These are phyloP conservation scores for Lichtheimia hyalospora DNA, from an alignment of 371 early-diverging fungal genomes.

Conservation along the genomic window DNA sequence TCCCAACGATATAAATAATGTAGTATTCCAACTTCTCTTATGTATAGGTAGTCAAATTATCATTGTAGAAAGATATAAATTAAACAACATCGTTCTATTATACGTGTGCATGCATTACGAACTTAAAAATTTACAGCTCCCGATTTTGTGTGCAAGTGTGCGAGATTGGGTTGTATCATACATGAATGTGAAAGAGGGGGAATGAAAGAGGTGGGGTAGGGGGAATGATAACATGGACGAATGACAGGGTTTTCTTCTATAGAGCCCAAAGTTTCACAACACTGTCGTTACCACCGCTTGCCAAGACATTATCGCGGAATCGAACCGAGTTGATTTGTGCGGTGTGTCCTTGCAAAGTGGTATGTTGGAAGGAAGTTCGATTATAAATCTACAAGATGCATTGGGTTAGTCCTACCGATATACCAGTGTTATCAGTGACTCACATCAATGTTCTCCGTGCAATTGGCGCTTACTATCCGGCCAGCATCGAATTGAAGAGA, in stretches of 20 bases:
- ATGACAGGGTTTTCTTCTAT: constrained; percentile 9
- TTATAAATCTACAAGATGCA: constrained; percentile 53
- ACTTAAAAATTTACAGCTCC: too few relatives aligned
- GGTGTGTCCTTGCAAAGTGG: constrained; percentile 49
- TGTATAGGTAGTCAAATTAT: too few relatives aligned
- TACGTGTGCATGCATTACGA: too few relatives aligned
- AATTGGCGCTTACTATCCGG: constrained; percentile 55
- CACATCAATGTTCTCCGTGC: constrained; percentile 52
- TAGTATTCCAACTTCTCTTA: too few relatives aligned
- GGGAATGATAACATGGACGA: background rate
- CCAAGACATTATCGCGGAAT: constrained; percentile 51
- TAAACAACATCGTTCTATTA: too few relatives aligned
- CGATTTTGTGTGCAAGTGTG: too few relatives aligned
- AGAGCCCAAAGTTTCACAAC: constrained; percentile 61
- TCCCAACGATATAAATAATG: too few relatives aligned
- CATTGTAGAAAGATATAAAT: too few relatives aligned
- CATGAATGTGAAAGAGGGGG: background rate
- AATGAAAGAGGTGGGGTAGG: background rate
- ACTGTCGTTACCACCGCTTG: constrained; percentile 58
- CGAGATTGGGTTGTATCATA: background rate
- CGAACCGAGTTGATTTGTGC: constrained; percentile 46
- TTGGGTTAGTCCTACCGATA: background rate
- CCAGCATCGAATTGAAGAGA: constrained; percentile 59
- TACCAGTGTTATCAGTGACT: constrained; percentile 3
- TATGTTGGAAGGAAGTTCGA: constrained; percentile 60